Base-by-base conservation (phyloP, 139 green algal species). In the Coelastrella sp. region DNA sequence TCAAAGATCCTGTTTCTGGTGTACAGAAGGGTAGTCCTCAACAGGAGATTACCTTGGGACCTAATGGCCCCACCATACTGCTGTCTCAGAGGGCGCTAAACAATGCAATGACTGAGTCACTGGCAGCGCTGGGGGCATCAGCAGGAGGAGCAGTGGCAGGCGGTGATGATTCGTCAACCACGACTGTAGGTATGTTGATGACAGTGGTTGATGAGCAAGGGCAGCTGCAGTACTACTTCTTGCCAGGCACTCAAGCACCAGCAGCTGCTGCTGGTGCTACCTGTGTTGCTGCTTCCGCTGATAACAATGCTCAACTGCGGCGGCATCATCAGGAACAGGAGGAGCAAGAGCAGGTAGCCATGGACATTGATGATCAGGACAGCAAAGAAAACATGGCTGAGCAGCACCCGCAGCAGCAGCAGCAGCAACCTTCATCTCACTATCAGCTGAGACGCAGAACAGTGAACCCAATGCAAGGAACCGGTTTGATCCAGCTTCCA, bases 201-300 rank as follows among this genome's bases (percentile, higher is more conserved):
- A 84, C 60, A 13, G 78, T 75, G 2, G 40, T 43, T 3, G 60
- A 84, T 9, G 60, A 84, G 5, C 13, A 76, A 19, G 78, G 60
- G 5, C 43, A 64, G 6, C 27, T 75, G 30, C 40, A 76, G 51
- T 25, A 71, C 35, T 82, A 57, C 35, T 82, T 82, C 35, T n/a
- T 82, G 75, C 75, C 75, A n/a, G 37, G 7, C 7, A 3, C 50
- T 8, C 19, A 2, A 50, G 73, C 73, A 35, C 45, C 45, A 45
- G 68, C 68, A 37, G 38, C 68, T 45, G 9, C 72, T 40, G 71
- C 71, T 41, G 43, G 4, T 19, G 23, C 6, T n/a, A 21, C 23
- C 0, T n/a, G 9, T 23, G n/a, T 35, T 8, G 48, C 45, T 17
- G 35, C 27, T 6, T 37, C 45, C 8, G 68, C 35, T 59, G 32